These are phyloP conservation scores for Coemansia sp. DNA, from an alignment of 192 early-diverging fungal species.

Conservation along the genomic window DNA sequence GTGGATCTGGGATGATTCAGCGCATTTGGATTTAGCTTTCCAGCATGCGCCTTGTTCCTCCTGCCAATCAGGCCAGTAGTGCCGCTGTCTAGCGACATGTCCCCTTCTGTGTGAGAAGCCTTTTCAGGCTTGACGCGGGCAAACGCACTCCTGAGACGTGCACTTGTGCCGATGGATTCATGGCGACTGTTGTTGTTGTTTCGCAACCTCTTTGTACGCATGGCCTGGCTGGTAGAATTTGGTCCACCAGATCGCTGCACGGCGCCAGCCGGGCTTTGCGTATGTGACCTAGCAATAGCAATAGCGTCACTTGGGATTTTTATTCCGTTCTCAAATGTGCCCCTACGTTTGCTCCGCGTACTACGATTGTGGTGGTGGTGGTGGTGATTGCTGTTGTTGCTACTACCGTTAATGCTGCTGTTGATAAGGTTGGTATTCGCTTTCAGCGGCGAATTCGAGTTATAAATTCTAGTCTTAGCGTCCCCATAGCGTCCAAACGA, in stretches of 20 bases:
- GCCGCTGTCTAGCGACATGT: constrained; percentile 5
- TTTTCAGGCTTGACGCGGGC: constrained; percentile 31
- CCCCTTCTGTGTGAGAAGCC: constrained; percentile 11
- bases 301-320: not conserved
- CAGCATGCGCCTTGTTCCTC: constrained; percentile 19
- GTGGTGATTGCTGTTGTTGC: not conserved
- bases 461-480: not conserved
- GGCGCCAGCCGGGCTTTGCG: constrained; percentile 28
- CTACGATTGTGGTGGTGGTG: not conserved
- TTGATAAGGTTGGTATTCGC: not conserved
- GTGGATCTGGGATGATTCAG: constrained; percentile 2
- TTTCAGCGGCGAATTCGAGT: not conserved
- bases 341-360: constrained; percentile 27
- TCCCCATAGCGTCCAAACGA: not conserved
- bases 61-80: constrained; percentile 10
- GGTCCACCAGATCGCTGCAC: not conserved
- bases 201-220: constrained; percentile 9
- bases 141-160: constrained; percentile 47
- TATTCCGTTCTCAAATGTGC: constrained; percentile 10
- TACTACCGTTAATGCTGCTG: not conserved
- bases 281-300: constrained; percentile 5
- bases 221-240: not conserved
- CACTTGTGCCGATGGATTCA: not conserved
- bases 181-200: constrained; percentile 2
- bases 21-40: not conserved